Conservation (phyloP, 2,329 filamentous ascomycete species). For the Ascochyta lentis region DNA sequence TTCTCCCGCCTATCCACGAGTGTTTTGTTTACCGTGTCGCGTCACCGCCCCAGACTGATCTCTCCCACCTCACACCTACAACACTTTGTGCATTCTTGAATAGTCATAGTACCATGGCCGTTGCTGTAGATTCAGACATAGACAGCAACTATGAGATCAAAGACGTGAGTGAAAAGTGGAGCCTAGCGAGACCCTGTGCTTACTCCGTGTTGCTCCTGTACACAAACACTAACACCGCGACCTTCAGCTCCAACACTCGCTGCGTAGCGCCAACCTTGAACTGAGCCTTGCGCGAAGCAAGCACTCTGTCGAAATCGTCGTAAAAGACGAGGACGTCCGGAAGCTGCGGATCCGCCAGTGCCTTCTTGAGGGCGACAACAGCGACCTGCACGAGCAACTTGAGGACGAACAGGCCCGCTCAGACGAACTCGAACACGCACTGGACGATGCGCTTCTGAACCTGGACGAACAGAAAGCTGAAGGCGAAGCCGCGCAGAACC, state of each 20-base stretch:
- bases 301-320: conserved; percentile 70
- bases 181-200: conserved; percentile 5
- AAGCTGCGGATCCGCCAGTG: conserved; percentile 69
- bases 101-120: conserved; percentile 35
- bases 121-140: conserved; percentile 35
- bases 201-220: conserved; percentile 7
- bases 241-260: conserved; percentile 56
- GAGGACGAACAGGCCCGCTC: conserved; percentile 66
- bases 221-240: conserved; percentile 21
- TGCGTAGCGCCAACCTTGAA: conserved; percentile 66
- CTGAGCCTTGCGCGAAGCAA: conserved; percentile 71
- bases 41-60: conserved; percentile 33
- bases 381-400: conserved; percentile 69
- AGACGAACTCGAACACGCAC: conserved; percentile 59
- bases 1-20: background rate
- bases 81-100: conserved; percentile 23
- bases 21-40: conserved; percentile 47
- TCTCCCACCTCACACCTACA: conserved; percentile 19
- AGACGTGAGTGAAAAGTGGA: conserved; percentile 41
- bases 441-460: conserved; percentile 56
- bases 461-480: conserved; percentile 57
- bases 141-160: conserved; percentile 40
- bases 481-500: conserved; percentile 55
- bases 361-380: conserved; percentile 75
- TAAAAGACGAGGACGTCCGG: conserved; percentile 77